phyloP scores from a whole-genome alignment of 768 basidiomycete species.

The Podaxis pistillaris region DNA sequence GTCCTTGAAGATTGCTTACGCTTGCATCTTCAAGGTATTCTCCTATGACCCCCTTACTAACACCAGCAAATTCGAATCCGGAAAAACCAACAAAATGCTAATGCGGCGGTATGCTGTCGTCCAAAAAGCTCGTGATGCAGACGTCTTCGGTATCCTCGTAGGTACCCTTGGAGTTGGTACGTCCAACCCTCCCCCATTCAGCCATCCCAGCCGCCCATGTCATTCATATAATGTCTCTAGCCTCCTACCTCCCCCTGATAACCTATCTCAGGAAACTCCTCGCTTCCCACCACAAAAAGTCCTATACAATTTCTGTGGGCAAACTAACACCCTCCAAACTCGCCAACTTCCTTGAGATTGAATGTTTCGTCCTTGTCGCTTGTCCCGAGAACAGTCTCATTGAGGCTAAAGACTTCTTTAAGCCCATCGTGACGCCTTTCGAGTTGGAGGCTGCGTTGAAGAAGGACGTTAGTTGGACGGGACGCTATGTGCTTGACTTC shows the following conservation, averaged over 20 bases:
- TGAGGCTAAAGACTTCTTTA: slow-evolving; percentile 83
- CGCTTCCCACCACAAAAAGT: slow-evolving; percentile 72
- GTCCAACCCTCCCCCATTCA: slow-evolving; percentile 21
- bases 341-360: slow-evolving; percentile 94
- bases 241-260: slow-evolving; percentile 85
- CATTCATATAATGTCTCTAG: slow-evolving; percentile 31
- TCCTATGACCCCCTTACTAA: slow-evolving; percentile 66
- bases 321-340: slow-evolving; percentile 94
- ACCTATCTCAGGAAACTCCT: slow-evolving; percentile 75
- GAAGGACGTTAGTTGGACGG: slow-evolving; percentile 69
- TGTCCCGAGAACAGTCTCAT: slow-evolving; percentile 90
- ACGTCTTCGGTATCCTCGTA: slow-evolving; percentile 93
- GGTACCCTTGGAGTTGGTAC: slow-evolving; percentile 89
- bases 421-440: slow-evolving; percentile 92
- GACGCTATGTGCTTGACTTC: slow-evolving; percentile 79
- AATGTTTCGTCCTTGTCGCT: slow-evolving; percentile 93
- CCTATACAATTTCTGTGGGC: slow-evolving; percentile 93
- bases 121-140: slow-evolving; percentile 86
- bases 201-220: not conserved
- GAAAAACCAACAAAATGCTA: slow-evolving; percentile 73
- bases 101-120: slow-evolving; percentile 88
- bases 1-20: not conserved
- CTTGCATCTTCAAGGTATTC: slow-evolving; percentile 51
- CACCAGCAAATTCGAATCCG: slow-evolving; percentile 54
- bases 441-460: slow-evolving; percentile 83